These are phyloP conservation scores for Gastrolobium bilobum DNA, from an alignment of 306 rosid species.

Conservation along the genomic window DNA sequence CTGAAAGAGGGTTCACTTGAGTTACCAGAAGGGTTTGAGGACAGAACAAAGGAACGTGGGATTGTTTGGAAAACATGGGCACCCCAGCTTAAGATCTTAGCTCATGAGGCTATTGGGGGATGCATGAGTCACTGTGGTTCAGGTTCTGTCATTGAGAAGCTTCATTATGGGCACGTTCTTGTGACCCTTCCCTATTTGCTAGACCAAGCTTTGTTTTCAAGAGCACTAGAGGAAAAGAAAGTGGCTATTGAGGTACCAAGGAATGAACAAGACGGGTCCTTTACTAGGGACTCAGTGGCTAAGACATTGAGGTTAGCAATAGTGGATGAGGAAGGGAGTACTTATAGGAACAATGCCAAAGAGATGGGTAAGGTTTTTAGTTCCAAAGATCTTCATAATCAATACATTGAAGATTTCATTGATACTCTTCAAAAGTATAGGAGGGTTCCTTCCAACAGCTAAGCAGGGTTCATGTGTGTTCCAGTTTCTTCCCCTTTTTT, in stretches of 20 bases:
- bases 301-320: constrained; percentile 45
- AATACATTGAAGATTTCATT: constrained; percentile 37
- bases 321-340: constrained; percentile 46
- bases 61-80: constrained; percentile 60
- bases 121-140: constrained; percentile 57
- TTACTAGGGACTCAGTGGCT: constrained; percentile 45
- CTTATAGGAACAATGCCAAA: constrained; percentile 41
- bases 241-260: constrained; percentile 44
- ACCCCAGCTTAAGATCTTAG: constrained; percentile 59
- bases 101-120: constrained; percentile 51
- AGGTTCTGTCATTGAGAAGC: constrained; percentile 52
- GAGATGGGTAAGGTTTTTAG: constrained; percentile 47
- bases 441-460: not conserved
- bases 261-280: constrained; percentile 43
- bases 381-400: constrained; percentile 37
- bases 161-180: constrained; percentile 54
- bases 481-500: not conserved
- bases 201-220: constrained; percentile 39
- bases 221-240: constrained; percentile 42
- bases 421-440: constrained; percentile 39
- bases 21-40: constrained; percentile 60
- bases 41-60: constrained; percentile 52
- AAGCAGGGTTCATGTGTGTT: not conserved
- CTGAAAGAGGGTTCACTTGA: constrained; percentile 21
- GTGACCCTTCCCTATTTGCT: constrained; percentile 41